These are phyloP conservation scores for Myriosclerotinia scirpicola DNA, from an alignment of 2,329 filamentous ascomycete species.

Conservation along the genomic window DNA sequence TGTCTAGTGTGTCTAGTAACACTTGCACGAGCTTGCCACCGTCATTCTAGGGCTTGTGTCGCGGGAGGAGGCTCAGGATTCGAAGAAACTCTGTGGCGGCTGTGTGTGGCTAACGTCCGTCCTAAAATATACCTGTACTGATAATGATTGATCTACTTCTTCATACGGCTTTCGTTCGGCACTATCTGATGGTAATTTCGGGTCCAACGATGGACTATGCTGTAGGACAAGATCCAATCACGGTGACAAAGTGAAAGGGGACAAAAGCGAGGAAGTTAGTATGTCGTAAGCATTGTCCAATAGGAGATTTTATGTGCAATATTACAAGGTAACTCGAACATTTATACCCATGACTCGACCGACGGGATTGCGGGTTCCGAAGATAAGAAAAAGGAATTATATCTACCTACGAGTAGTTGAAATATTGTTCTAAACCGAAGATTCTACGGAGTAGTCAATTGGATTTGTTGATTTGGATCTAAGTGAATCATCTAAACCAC, in stretches of 20 bases:
- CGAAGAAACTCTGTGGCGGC: background rate
- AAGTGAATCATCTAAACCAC: background rate
- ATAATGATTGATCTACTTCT: background rate
- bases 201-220: background rate
- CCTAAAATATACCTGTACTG: background rate
- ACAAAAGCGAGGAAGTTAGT: conserved; percentile 11
- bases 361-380: background rate
- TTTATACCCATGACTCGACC: background rate
- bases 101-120: background rate
- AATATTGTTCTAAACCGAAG: background rate
- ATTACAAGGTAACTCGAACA: background rate
- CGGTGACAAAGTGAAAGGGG: conserved; percentile 10
- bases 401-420: background rate
- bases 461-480: background rate
- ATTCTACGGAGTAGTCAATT: background rate
- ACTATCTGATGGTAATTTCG: background rate
- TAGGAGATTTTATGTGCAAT: conserved; percentile 7
- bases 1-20: background rate
- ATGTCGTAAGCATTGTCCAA: conserved; percentile 3
- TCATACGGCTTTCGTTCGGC: background rate
- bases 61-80: background rate
- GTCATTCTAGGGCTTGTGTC: conserved; percentile 1
- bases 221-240: conserved; percentile 4
- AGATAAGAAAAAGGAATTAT: background rate
- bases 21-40: background rate